Conservation (phyloP, 495 filamentous ascomycete genomes). For the Amphirosellinia nigrospora region DNA sequence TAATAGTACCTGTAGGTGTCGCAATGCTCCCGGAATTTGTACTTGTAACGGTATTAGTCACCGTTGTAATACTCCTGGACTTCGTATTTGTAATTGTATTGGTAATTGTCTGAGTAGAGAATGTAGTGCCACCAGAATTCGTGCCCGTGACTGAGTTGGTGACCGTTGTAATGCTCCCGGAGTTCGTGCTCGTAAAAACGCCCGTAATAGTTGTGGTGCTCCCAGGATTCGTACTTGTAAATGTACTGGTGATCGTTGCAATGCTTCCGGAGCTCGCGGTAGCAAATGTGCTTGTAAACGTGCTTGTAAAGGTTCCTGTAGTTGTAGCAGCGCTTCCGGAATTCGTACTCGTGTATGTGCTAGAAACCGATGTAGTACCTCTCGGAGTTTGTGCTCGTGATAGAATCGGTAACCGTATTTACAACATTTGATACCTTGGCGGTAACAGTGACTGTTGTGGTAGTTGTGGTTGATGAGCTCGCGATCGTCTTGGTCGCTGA, state of each 20-base stretch:
- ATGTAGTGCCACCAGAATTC: not conserved
- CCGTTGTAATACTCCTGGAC: not conserved
- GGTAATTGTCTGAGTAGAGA: too few relatives aligned
- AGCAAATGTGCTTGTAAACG: not conserved
- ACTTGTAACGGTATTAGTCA: constrained; percentile 22
- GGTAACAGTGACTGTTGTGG: constrained; percentile 7
- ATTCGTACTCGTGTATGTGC: not conserved
- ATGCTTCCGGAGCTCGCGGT: not conserved
- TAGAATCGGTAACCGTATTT: not conserved
- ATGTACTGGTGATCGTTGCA: not conserved
- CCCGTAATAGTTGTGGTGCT: not conserved
- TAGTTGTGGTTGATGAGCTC: not conserved
- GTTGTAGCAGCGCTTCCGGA: constrained; percentile 24
- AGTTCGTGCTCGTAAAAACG: constrained; percentile 26
- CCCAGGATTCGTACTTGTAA: not conserved
- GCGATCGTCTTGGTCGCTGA: not conserved
- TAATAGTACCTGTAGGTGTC: constrained; percentile 7
- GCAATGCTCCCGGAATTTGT: not conserved
- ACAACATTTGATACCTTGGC: not conserved
- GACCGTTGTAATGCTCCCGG: constrained; percentile 13
- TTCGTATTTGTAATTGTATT: not conserved
- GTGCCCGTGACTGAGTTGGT: not conserved
- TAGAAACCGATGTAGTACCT: constrained; percentile 8
- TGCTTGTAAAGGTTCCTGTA: constrained; percentile 24
- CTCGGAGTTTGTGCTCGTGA: constrained; percentile 2